Percentiles rank a stretch among this genome's conserved stretches.
Conservation (phyloP, 2,329 filamentous ascomycete species). For the Polychaeton citri region DNA sequence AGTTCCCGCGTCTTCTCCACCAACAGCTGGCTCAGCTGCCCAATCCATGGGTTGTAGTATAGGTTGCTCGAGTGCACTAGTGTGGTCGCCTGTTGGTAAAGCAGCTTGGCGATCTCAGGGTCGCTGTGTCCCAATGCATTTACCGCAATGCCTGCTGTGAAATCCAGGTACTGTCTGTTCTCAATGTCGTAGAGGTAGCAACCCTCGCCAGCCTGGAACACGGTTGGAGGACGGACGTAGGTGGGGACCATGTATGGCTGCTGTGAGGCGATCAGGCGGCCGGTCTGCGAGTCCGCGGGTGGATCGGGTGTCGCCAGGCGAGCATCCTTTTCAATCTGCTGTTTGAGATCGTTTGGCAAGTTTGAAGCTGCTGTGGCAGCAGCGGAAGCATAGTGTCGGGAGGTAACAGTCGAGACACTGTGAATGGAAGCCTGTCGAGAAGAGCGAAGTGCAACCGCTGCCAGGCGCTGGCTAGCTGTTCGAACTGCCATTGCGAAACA, state of each 20-base stretch:
- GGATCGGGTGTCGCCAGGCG: slow-evolving; percentile 59
- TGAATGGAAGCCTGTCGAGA: background rate
- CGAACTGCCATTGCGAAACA: background rate
- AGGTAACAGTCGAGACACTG: background rate
- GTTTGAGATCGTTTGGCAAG: background rate
- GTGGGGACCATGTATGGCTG: slow-evolving; percentile 89
- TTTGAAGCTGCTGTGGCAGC: background rate
- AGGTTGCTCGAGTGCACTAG: slow-evolving; percentile 90
- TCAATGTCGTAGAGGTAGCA: slow-evolving; percentile 85
- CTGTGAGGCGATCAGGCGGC: slow-evolving; percentile 59
- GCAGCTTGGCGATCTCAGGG: slow-evolving; percentile 57
- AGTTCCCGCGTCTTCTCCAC: slow-evolving; percentile 68
- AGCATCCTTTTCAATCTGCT: slow-evolving; percentile 29
- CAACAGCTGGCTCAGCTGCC: slow-evolving; percentile 71
- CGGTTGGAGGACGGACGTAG: slow-evolving; percentile 76
- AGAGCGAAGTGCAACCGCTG: background rate
- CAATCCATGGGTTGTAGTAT: slow-evolving; percentile 95
- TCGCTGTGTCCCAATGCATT: slow-evolving; percentile 88
- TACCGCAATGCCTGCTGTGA: slow-evolving; percentile 92
- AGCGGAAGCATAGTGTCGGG: background rate
- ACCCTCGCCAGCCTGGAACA: slow-evolving; percentile 80
- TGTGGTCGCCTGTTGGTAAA: slow-evolving; percentile 54
- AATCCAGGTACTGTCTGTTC: slow-evolving; percentile 79
- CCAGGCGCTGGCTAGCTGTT: background rate
- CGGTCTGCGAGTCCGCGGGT: slow-evolving; percentile 57